phyloP scores from a whole-genome alignment of 192 early-diverging fungal species.

The Umbelopsis vinacea region DNA sequence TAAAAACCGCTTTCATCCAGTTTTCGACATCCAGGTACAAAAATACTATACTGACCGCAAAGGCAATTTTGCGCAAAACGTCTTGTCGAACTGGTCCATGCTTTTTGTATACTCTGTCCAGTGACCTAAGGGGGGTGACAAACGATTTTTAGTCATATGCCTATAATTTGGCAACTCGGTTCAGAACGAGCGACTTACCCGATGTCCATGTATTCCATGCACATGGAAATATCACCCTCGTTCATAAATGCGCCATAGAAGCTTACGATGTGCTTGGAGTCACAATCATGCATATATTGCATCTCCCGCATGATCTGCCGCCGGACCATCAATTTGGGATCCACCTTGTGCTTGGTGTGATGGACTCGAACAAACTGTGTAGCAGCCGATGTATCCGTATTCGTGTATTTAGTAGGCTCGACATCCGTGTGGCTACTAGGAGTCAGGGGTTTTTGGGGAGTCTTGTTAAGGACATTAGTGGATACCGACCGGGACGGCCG shows the following conservation, averaged over 20 bases:
- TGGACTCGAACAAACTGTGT: not conserved
- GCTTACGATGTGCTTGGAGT: slow-evolving; percentile 91
- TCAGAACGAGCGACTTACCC: slow-evolving; percentile 47
- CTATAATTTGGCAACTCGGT: not conserved
- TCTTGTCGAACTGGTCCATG: slow-evolving; percentile 84
- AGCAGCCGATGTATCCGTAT: not conserved
- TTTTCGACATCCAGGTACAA: not conserved
- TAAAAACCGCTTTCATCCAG: not conserved
- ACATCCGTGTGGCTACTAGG: slow-evolving; percentile 12
- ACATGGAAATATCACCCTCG: slow-evolving; percentile 84
- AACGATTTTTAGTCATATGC: not conserved
- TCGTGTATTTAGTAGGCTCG: slow-evolving; percentile 11
- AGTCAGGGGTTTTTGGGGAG: slow-evolving; percentile 9
- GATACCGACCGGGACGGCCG: slow-evolving; percentile 4
- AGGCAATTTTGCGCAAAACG: slow-evolving; percentile 80
- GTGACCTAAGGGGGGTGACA: slow-evolving; percentile 50
- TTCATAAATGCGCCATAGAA: slow-evolving; percentile 94
- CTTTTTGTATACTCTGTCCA: slow-evolving; percentile 89
- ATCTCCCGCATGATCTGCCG: slow-evolving; percentile 93
- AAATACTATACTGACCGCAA: slow-evolving; percentile 57
- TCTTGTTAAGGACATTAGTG: not conserved
- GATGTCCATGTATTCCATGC: slow-evolving; percentile 96
- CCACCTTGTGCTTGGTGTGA: slow-evolving; percentile 8
- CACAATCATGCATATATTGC: slow-evolving; percentile 93
- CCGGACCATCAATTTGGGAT: slow-evolving; percentile 65